Evolutionary conservation across 129 eudicot species (phyloP).

Genomic region (Dittrichia graveolens): DNA sequence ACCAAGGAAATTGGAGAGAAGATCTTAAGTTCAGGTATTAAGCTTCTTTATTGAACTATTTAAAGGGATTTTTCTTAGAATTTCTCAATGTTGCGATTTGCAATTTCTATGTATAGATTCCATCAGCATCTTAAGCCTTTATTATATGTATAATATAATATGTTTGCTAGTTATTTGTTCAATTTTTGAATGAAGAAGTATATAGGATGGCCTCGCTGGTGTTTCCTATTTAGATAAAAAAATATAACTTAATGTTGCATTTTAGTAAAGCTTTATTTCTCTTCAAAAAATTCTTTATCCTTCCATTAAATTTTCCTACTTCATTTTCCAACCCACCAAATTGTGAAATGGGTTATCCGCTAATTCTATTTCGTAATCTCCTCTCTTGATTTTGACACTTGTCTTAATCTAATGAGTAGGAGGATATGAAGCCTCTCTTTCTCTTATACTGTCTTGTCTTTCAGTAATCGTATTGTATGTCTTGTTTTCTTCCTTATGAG

Average conservation of each 20-base stretch:
- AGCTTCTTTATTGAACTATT: not conserved
- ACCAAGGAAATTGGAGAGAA: conserved; percentile 42
- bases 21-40: conserved; percentile 54
- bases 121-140: conserved; percentile 4
- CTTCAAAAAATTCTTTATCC: too few species aligned
- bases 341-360: too few species aligned
- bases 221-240: not conserved
- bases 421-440: too few species aligned
- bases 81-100: not conserved
- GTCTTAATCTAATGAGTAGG: too few species aligned
- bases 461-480: not conserved
- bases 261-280: not conserved
- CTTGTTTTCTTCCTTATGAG: not conserved
- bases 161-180: not conserved
- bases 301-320: too few species aligned
- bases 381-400: too few species aligned
- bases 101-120: not conserved
- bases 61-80: not conserved
- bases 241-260: not conserved
- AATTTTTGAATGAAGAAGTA: not conserved
- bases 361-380: too few species aligned
- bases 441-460: not conserved
- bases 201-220: not conserved
- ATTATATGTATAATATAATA: not conserved
- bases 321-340: too few species aligned